These are phyloP conservation scores for Westerdykella ornata DNA, from an alignment of 2,329 filamentous ascomycete species.

Conservation along the genomic window DNA sequence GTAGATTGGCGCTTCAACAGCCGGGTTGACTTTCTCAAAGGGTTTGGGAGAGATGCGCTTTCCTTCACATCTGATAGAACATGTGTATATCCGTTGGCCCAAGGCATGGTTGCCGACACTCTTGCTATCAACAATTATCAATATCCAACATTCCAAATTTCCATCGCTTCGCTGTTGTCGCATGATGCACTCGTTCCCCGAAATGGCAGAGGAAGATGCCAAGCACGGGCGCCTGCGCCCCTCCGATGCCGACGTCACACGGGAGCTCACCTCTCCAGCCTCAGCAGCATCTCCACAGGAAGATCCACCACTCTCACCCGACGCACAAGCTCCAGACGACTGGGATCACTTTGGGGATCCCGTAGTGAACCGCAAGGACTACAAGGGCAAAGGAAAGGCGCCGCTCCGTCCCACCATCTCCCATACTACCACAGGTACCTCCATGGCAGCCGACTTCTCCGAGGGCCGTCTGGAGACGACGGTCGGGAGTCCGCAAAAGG, in stretches of 20 bases:
- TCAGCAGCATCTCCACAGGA: constrained; percentile 2
- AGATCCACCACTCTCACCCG: constrained; percentile 2
- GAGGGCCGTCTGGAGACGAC: constrained; percentile 75
- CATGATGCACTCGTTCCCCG: background rate
- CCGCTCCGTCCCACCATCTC: no score
- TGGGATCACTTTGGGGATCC: background rate
- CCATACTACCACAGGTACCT: background rate
- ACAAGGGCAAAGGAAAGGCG: no score
- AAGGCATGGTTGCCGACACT: background rate
- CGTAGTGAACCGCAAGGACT: background rate
- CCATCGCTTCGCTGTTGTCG: constrained; percentile 4
- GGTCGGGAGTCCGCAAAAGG: constrained; percentile 80
- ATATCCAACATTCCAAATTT: background rate
- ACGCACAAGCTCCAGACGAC: background rate
- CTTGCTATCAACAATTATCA: constrained; percentile 1
- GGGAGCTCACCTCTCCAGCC: constrained; percentile 3
- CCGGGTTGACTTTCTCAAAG: background rate
- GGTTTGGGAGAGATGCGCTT: constrained; percentile 1
- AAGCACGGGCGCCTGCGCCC: background rate
- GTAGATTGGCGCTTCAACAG: background rate
- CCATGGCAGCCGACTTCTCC: constrained; percentile 32
- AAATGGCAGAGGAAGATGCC: background rate
- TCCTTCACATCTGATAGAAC: constrained; percentile 2
- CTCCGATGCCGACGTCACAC: constrained; percentile 3
- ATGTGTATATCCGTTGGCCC: background rate